Base-by-base conservation (phyloP, 1,284 basidiomycete species). In the Apiotrichum porosum region DNA sequence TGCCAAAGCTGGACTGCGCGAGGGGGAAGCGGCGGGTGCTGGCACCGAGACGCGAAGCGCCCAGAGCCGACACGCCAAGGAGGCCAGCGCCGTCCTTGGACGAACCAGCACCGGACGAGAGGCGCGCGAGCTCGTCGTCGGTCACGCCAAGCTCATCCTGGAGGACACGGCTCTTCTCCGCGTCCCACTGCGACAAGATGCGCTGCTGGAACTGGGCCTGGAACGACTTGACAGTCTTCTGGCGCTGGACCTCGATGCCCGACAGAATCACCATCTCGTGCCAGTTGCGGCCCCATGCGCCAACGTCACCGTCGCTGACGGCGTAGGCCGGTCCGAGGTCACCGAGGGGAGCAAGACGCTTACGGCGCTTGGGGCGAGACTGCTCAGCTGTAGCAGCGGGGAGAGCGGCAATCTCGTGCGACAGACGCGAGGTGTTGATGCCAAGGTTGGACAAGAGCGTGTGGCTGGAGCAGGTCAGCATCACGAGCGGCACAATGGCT, bases 81-180 rank as follows among this genome's bases (percentile, higher is more conserved):
- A n/a, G 24, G 8, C 42, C 21, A 15, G 46, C 51, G 17, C 47
- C 51, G 8, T 34, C 17, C 15, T 24, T 24, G 8, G 52, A 49
- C n/a, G 48, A 45, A 1, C 35, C 35, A 18, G 37, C 23, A 1
- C 45, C 48, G 9, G 38, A 44, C 18, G 54, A 49, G n/a, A 67
- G 46, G 12, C 53, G 46, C 10, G 67, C 54, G 9, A 69, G 54
- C 45, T 69, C 69, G 21, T 69, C 68, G 34, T 71, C 69, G 17
- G 69, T 71, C 12, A 69, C 69, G 13, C 69, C 67, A 12, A 71
- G 56, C 57, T 71, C 69, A 44, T 71, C 67, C 51, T 71, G 69
- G 17, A 71, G 49, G 21, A 71, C 56, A 18, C 63, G 46, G 18
- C 57, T 60, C 54, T 71, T 71, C 49, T 71, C 69, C 2, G 46